Evolutionary conservation across 768 basidiomycete species (phyloP).

Genomic region (Pleurotus pulmonarius): DNA sequence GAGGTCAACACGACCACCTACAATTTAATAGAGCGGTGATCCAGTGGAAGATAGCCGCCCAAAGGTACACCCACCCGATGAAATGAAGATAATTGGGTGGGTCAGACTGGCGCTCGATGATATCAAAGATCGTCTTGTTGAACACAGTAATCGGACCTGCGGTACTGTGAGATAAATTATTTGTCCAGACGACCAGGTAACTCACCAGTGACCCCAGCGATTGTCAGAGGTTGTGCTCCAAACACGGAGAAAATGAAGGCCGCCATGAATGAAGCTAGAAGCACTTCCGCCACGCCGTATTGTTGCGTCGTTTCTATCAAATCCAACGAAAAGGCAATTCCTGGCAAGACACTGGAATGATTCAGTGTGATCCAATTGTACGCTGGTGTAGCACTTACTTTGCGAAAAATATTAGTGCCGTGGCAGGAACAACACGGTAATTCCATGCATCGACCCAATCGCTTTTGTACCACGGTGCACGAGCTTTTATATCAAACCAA

Average conservation of each 20-base stretch:
- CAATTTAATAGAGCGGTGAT: slow-evolving; percentile 77
- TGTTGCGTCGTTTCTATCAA: slow-evolving; percentile 87
- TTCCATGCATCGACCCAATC: slow-evolving; percentile 95
- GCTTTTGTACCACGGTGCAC: slow-evolving; percentile 75
- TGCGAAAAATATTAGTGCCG: slow-evolving; percentile 81
- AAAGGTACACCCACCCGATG: slow-evolving; percentile 89
- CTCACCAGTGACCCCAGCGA: slow-evolving; percentile 84
- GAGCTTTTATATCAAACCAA: slow-evolving; percentile 59
- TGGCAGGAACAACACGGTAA: slow-evolving; percentile 85
- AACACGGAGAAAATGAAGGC: slow-evolving; percentile 85
- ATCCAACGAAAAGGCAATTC: slow-evolving; percentile 89
- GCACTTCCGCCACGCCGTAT: slow-evolving; percentile 87
- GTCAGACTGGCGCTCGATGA: slow-evolving; percentile 52
- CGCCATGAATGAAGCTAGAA: slow-evolving; percentile 83
- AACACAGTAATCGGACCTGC: slow-evolving; percentile 88
- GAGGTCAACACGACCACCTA: slow-evolving; percentile 23
- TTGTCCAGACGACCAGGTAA: not conserved
- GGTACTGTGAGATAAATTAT: not conserved
- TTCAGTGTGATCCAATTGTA: not conserved
- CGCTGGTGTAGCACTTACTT: slow-evolving; percentile 47
- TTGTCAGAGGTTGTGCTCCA: slow-evolving; percentile 87
- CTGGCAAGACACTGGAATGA: slow-evolving; percentile 67
- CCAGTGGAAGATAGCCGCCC: slow-evolving; percentile 87
- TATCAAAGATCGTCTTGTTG: slow-evolving; percentile 85
- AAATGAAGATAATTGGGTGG: slow-evolving; percentile 80